phyloP scores from a whole-genome alignment of 192 early-diverging fungal genomes.

The Coemansia sp. region DNA sequence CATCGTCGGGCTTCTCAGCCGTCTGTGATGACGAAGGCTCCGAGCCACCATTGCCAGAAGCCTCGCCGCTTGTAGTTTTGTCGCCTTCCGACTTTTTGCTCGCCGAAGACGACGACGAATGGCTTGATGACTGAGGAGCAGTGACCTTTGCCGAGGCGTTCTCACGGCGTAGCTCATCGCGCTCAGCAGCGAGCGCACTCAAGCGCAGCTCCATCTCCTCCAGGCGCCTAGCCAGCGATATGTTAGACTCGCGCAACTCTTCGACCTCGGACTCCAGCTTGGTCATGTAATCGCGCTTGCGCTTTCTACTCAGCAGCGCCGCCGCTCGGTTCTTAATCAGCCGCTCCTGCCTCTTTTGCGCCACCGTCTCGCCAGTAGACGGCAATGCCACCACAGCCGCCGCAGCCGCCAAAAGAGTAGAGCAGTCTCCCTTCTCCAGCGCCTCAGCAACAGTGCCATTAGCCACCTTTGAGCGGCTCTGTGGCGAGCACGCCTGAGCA shows the following conservation, averaged over 20 bases:
- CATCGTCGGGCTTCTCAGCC: slow-evolving; percentile 9
- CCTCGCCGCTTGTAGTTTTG: background rate
- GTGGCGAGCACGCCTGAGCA: slow-evolving; percentile 22
- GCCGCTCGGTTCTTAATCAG: slow-evolving; percentile 92
- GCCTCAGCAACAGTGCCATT: background rate
- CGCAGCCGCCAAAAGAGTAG: background rate
- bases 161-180: slow-evolving; percentile 43
- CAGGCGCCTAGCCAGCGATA: slow-evolving; percentile 59
- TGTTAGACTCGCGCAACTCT: slow-evolving; percentile 57
- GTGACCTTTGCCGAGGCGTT: slow-evolving; percentile 11
- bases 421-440: background rate
- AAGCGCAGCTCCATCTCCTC: slow-evolving; percentile 56
- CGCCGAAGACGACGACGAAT: slow-evolving; percentile 12
- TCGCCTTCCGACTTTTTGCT: background rate
- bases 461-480: background rate
- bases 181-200: slow-evolving; percentile 47
- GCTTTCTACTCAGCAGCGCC: slow-evolving; percentile 80
- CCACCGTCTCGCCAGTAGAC: slow-evolving; percentile 23
- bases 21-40: background rate
- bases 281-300: slow-evolving; percentile 83
- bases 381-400: background rate
- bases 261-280: slow-evolving; percentile 74
- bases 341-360: slow-evolving; percentile 77
- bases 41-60: background rate
- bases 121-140: slow-evolving; percentile 12